These are phyloP conservation scores for Sicyos baderoa DNA, from an alignment of 306 rosid genomes.

Conservation along the genomic window DNA sequence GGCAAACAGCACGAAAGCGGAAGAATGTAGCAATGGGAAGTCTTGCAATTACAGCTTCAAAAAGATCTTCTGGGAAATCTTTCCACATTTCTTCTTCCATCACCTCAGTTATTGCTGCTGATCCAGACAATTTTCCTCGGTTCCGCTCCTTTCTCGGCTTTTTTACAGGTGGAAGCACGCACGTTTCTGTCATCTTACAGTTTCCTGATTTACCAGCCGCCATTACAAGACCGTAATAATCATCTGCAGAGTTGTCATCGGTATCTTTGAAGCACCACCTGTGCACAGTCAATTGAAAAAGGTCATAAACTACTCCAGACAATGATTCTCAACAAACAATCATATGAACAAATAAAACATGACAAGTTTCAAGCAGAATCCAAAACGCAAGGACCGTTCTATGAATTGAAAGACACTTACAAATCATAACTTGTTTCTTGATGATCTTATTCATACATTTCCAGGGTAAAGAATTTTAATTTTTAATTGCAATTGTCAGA, in stretches of 20 bases:
- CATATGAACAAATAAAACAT: neutral
- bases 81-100: slow-evolving; percentile 80
- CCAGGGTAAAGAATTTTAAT: neutral
- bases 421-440: slow-evolving; percentile 13
- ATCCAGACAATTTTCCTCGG: slow-evolving; percentile 41
- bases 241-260: slow-evolving; percentile 55
- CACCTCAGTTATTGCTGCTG: slow-evolving; percentile 37
- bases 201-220: slow-evolving; percentile 50
- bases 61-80: slow-evolving; percentile 74
- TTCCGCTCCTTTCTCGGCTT: slow-evolving; percentile 46
- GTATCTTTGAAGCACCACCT: slow-evolving; percentile 58
- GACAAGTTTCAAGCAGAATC: neutral
- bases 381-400: neutral
- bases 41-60: slow-evolving; percentile 75
- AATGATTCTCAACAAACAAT: neutral
- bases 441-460: neutral
- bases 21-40: slow-evolving; percentile 73
- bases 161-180: slow-evolving; percentile 54
- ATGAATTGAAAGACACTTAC: neutral
- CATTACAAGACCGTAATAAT: slow-evolving; percentile 57
- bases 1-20: slow-evolving; percentile 73
- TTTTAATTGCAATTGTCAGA: neutral
- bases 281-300: slow-evolving; percentile 23
- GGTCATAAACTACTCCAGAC: slow-evolving; percentile 17
- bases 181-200: slow-evolving; percentile 48